These are phyloP conservation scores for Cladorrhinum samala DNA, from an alignment of 495 filamentous ascomycete species.

Conservation along the genomic window DNA sequence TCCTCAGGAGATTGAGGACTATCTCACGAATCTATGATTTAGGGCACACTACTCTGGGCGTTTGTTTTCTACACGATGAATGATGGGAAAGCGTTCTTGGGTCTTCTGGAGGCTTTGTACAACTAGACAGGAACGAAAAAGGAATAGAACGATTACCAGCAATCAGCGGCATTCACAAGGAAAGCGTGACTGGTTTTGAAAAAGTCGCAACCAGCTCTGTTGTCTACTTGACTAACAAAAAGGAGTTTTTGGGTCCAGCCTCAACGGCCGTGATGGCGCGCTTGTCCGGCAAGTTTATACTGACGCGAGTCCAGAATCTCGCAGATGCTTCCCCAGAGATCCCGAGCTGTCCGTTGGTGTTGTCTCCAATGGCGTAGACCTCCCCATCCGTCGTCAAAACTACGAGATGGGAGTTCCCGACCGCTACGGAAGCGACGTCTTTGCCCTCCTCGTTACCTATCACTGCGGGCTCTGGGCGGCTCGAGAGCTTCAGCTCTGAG, in stretches of 20 bases:
- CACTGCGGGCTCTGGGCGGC: constrained; percentile 28
- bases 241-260: constrained; percentile 42
- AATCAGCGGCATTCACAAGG: constrained; percentile 1
- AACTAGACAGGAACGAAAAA: constrained; percentile 10
- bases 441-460: constrained; percentile 32
- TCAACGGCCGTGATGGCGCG: constrained; percentile 32
- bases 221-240: constrained; percentile 26
- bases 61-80: constrained; percentile 14
- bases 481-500: constrained; percentile 18
- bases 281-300: constrained; percentile 21
- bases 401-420: constrained; percentile 54
- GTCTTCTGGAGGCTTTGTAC: constrained; percentile 17
- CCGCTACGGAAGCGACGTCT: constrained; percentile 47
- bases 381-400: constrained; percentile 45
- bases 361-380: constrained; percentile 52
- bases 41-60: not conserved
- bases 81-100: constrained; percentile 14
- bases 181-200: no score
- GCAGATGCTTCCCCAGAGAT: constrained; percentile 20
- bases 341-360: constrained; percentile 56
- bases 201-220: no score
- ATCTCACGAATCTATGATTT: constrained; percentile 86
- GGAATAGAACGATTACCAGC: constrained; percentile 5
- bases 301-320: constrained; percentile 30
- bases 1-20: constrained; percentile 98